These are phyloP conservation scores for Fraxinus excelsior DNA, from an alignment of 257 asterid species.

Conservation along the genomic window DNA sequence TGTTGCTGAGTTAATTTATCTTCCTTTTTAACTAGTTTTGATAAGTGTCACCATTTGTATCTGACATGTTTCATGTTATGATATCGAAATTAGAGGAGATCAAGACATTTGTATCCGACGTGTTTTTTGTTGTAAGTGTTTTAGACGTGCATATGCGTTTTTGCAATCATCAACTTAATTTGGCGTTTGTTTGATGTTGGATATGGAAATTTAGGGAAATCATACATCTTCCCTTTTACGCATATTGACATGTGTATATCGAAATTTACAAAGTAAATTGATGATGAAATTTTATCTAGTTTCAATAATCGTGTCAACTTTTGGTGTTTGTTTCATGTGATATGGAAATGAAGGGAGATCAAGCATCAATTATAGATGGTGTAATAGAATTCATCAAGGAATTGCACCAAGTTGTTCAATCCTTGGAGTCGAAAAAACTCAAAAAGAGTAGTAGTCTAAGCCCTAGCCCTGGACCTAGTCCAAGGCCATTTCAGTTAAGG, in stretches of 20 bases:
- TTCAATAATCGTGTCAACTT: neutral
- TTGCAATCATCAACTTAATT: too few relatives aligned
- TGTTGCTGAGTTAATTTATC: too few relatives aligned
- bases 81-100: too few relatives aligned
- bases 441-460: constrained; percentile 55
- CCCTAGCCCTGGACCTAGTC: constrained; percentile 68
- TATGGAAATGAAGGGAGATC: constrained; percentile 64
- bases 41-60: too few relatives aligned
- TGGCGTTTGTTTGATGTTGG: too few relatives aligned
- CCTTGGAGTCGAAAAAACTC: constrained; percentile 75
- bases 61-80: neutral
- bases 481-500: constrained; percentile 50
- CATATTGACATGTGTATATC: too few relatives aligned
- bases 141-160: too few relatives aligned
- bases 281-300: neutral
- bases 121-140: neutral
- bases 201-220: too few relatives aligned
- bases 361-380: constrained; percentile 93
- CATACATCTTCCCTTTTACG: too few relatives aligned
- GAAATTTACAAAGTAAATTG: too few relatives aligned
- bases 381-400: constrained; percentile 94
- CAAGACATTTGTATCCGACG: neutral
- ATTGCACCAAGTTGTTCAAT: constrained; percentile 72
- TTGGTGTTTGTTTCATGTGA: neutral
- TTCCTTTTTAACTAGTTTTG: too few relatives aligned